These are phyloP conservation scores for Lophiostoma macrostomum DNA, from an alignment of 495 filamentous ascomycete species.

Conservation along the genomic window DNA sequence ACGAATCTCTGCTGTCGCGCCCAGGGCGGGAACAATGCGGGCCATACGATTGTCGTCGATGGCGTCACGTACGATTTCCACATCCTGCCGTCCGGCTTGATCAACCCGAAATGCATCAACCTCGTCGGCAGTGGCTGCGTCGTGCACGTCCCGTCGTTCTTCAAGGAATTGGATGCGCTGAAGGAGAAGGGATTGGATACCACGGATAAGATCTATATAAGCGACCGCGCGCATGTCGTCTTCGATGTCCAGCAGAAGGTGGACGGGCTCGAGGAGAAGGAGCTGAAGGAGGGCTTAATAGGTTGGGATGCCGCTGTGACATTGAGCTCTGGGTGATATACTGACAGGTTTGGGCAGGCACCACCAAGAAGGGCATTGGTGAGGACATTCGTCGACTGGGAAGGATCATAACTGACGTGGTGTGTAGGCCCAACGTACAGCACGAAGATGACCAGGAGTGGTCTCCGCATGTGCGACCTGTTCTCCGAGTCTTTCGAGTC, in stretches of 20 bases:
- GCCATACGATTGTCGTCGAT: conserved; percentile 58
- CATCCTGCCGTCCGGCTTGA: conserved; percentile 62
- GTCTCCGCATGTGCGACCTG: conserved; percentile 72
- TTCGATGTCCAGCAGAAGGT: conserved; percentile 80
- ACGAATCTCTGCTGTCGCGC: conserved; percentile 32
- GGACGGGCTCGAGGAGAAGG: conserved; percentile 76
- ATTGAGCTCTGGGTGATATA: conserved; percentile 2
- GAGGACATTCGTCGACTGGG: not conserved
- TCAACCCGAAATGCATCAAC: conserved; percentile 74
- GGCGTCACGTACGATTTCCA: conserved; percentile 46
- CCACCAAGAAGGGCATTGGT: conserved; percentile 66
- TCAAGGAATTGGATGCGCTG: conserved; percentile 69
- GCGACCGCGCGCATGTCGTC: conserved; percentile 77
- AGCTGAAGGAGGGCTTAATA: conserved; percentile 53
- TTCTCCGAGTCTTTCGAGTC: conserved; percentile 71
- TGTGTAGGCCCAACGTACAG: conserved; percentile 65
- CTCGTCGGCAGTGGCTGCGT: conserved; percentile 84
- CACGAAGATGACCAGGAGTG: conserved; percentile 73
- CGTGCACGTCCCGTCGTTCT: conserved; percentile 81
- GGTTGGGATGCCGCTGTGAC: conserved; percentile 23
- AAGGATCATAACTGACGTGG: conserved; percentile 3
- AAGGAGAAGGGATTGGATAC: conserved; percentile 54
- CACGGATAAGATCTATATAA: conserved; percentile 70
- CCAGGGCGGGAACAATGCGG: conserved; percentile 57
- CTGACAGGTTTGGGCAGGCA: conserved; percentile 44